Percentiles rank a stretch among this genome's conserved stretches.
phyloP scores from a whole-genome alignment of 805 yeast species.

The Yarrowia porcina region DNA sequence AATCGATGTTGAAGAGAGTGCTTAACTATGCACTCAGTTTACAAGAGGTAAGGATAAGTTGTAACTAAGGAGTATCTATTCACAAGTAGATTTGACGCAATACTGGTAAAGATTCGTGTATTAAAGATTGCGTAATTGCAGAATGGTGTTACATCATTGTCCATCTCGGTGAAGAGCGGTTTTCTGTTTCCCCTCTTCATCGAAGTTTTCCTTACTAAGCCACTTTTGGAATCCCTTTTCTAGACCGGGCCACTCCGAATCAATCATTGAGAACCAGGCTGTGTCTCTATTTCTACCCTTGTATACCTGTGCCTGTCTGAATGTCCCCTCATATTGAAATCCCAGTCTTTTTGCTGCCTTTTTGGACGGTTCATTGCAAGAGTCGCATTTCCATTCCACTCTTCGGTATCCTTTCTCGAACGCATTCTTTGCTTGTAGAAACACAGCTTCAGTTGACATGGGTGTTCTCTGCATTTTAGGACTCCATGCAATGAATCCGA shows the following conservation, averaged over 20 bases:
- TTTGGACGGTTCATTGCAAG: constrained; percentile 36
- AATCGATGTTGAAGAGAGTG: too few species aligned
- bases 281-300: constrained; percentile 39
- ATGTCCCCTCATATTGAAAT: constrained; percentile 38
- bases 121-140: too few species aligned
- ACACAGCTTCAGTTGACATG: constrained; percentile 39
- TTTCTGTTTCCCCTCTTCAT: constrained; percentile 33
- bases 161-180: constrained; percentile 28
- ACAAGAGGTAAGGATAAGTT: too few species aligned
- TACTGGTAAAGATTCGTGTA: too few species aligned
- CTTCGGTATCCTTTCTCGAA: constrained; percentile 38
- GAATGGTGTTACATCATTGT: too few species aligned
- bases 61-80: too few species aligned
- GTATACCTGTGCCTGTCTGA: constrained; percentile 36
- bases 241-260: constrained; percentile 36
- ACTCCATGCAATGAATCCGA: constrained; percentile 21
- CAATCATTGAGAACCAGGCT: constrained; percentile 38
- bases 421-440: constrained; percentile 35
- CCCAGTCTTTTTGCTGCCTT: constrained; percentile 39
- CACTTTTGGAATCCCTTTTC: constrained; percentile 34
- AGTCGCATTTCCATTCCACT: constrained; percentile 41
- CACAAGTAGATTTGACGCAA: too few species aligned
- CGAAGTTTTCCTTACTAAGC: constrained; percentile 35
- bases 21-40: too few species aligned
- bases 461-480: constrained; percentile 33